Evolutionary conservation across 169 alveolate species (phyloP), one percentile per base, ranked within the genome.

Genomic region (Eimeria nieschulzi): DNA sequence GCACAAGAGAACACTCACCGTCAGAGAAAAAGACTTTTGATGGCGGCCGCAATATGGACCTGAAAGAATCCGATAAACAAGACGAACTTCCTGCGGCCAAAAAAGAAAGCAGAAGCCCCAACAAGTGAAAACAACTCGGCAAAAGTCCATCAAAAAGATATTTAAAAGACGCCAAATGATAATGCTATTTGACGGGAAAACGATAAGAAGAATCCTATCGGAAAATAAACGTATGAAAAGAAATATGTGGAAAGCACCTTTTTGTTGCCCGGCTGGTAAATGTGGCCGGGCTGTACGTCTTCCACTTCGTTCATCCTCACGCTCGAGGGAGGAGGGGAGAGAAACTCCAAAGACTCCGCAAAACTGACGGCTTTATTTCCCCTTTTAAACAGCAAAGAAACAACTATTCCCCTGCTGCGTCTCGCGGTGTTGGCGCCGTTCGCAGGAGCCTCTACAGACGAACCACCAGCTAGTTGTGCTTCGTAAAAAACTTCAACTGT

Each of bases 11-110:
- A 33, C 3, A 59, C 72, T 55, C 55, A 87, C 92, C 39, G 86
- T 76, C n/a, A 76, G 26, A 19, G 92, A 87, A 26, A 73, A 87
- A 12, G 92, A 59, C 51, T 87, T 87, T 73, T 87, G 92, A 64
- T 87, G 92, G 21, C 92, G 68, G 59, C 92, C 92, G 46, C 92
- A 76, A 55, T 87, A 76, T 51, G 92, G 92, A 5, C 92, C 92
- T 9, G 87, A 73, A 39, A 72, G 78, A 63, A 87, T 76, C 66
- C 92, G 92, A 55, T 87, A 87, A 17, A 87, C 92, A 72, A 87
- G 73, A 9, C 92, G 85, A 8, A 87, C 92, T 59, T 87, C 92
- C 92, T 87, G 84, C 33, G 75, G 53, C 33, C 61, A 82, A 13
- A 9, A 25, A 5, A 15, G 66, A 39, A 61, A 59, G 68, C 68